phyloP scores from a whole-genome alignment of 2,329 filamentous ascomycete species.

The Rhytidhysteron rufulum region DNA sequence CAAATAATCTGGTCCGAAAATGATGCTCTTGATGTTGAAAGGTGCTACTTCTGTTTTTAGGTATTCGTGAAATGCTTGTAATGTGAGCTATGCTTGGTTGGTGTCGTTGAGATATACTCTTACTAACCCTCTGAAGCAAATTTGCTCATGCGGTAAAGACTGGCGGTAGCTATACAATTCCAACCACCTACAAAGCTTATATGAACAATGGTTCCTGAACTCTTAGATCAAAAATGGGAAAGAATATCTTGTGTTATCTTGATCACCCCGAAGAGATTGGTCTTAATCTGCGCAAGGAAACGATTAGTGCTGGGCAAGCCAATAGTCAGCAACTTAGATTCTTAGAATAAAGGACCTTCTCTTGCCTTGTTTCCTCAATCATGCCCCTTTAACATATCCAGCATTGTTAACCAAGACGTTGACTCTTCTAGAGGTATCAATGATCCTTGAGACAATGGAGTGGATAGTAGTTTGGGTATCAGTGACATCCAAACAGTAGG shows the following conservation, averaged over 20 bases:
- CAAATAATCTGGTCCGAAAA: slow-evolving; percentile 37
- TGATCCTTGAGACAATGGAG: slow-evolving; percentile 28
- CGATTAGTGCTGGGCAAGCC: slow-evolving; percentile 16
- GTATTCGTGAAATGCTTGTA: slow-evolving; percentile 16
- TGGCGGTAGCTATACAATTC: slow-evolving; percentile 16
- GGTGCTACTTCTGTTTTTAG: slow-evolving; percentile 25
- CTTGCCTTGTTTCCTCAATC: slow-evolving; percentile 14
- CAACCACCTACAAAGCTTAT: slow-evolving; percentile 8
- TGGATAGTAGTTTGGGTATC: slow-evolving; percentile 35
- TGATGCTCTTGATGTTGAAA: slow-evolving; percentile 30
- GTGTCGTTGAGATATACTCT: background rate
- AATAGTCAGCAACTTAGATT: too few species aligned
- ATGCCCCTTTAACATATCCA: slow-evolving; percentile 14
- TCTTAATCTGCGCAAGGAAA: slow-evolving; percentile 30
- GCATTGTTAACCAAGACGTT: slow-evolving; percentile 25
- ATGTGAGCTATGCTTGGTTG: background rate
- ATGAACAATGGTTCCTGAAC: slow-evolving; percentile 39
- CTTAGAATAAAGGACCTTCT: background rate
- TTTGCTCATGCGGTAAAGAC: slow-evolving; percentile 36
- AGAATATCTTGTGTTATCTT: slow-evolving; percentile 37
- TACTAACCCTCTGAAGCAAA: slow-evolving; percentile 18
- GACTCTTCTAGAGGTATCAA: slow-evolving; percentile 17
- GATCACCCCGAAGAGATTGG: slow-evolving; percentile 42
- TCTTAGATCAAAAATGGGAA: slow-evolving; percentile 34
- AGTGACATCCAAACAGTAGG: slow-evolving; percentile 48